Conservation (phyloP, 192 early-diverging fungal species). For the Rhizoclosmatium sp. region DNA sequence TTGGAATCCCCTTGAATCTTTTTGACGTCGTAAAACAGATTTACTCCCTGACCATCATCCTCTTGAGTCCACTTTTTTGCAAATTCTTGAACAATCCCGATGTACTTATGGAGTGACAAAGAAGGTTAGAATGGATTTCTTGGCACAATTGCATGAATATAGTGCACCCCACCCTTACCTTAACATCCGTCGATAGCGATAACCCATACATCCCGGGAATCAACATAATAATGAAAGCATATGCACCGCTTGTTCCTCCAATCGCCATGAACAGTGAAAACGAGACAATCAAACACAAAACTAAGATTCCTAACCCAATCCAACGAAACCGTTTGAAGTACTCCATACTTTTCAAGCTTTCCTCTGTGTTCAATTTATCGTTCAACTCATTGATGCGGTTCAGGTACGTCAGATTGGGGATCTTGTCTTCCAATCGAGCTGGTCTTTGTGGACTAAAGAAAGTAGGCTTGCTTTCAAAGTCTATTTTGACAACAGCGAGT, state of each 20-base stretch:
- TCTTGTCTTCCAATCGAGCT: not conserved
- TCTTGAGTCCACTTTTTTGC: slow-evolving; percentile 2
- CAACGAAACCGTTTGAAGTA: not conserved
- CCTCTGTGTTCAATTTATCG: not conserved
- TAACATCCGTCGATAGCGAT: not conserved
- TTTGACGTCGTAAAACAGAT: not conserved
- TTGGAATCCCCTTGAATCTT: no score
- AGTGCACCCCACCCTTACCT: not conserved
- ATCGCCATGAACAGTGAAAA: not conserved
- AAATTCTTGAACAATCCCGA: not conserved
- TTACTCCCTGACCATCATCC: not conserved
- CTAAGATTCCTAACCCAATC: not conserved
- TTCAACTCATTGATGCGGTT: slow-evolving; percentile 17
- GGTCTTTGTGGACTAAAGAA: slow-evolving; percentile 11
- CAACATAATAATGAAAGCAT: not conserved
- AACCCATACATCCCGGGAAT: not conserved
- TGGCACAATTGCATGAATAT: not conserved
- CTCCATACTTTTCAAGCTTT: not conserved
- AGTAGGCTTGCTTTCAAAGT: not conserved
- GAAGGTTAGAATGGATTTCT: not conserved
- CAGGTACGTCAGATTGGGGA: slow-evolving; percentile 6
- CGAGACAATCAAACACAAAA: not conserved
- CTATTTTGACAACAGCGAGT: not conserved
- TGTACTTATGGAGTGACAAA: not conserved
- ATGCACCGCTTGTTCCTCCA: not conserved